Evolutionary conservation across 2,329 filamentous ascomycete species (phyloP).

Genomic region (Apiospora malaysiana): DNA sequence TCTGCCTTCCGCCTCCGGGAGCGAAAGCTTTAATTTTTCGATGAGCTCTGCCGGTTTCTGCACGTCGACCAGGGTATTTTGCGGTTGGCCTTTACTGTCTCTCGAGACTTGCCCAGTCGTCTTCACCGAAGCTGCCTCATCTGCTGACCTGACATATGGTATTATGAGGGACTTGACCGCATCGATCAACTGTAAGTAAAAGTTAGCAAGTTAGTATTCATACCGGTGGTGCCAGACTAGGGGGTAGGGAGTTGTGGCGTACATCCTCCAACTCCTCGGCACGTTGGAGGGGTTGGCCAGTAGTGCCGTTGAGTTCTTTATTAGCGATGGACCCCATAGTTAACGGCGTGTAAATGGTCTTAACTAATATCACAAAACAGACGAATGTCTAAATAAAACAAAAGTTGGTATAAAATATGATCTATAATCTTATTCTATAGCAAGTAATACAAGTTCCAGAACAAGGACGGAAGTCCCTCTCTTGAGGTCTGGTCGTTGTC

Average conservation of each 20-base stretch:
- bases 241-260: slow-evolving; percentile 32
- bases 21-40: slow-evolving; percentile 60
- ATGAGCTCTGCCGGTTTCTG: slow-evolving; percentile 63
- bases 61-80: slow-evolving; percentile 68
- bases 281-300: slow-evolving; percentile 37
- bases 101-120: slow-evolving; percentile 56
- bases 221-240: background rate
- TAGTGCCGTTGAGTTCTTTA: slow-evolving; percentile 3
- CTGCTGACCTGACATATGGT: slow-evolving; percentile 73
- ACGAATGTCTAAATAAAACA: too few species aligned
- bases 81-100: slow-evolving; percentile 44
- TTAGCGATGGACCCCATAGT: slow-evolving; percentile 11
- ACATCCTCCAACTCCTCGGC: slow-evolving; percentile 55
- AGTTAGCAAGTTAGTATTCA: slow-evolving; percentile 16
- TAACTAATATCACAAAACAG: too few species aligned
- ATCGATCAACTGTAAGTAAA: slow-evolving; percentile 62
- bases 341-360: background rate
- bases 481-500: background rate
- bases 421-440: background rate
- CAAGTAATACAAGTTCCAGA: background rate
- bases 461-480: background rate
- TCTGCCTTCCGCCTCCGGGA: slow-evolving; percentile 61
- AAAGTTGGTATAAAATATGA: background rate
- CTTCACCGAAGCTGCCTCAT: slow-evolving; percentile 63
- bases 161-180: slow-evolving; percentile 72